A percentile compares a stretch with the other conserved stretches of the same genome.
These are phyloP conservation scores for Stemphylium lycopersici DNA, from an alignment of 2,329 filamentous ascomycete species.

Conservation along the genomic window DNA sequence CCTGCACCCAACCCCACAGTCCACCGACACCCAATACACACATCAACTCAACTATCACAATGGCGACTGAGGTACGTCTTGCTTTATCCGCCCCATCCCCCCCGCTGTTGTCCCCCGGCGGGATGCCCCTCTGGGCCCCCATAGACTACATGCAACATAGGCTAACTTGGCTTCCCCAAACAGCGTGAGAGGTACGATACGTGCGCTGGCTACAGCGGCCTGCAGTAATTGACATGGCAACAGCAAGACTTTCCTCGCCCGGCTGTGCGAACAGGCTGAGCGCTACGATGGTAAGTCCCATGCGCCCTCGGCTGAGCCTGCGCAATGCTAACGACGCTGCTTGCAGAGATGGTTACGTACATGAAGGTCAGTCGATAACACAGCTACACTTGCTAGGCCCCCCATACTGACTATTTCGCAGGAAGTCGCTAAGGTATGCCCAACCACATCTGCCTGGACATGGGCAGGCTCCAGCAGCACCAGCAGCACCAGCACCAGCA, in stretches of 20 bases:
- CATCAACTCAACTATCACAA: slow-evolving; percentile 49
- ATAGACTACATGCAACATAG: slow-evolving; percentile 38
- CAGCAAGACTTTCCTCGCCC: slow-evolving; percentile 95
- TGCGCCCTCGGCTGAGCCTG: slow-evolving; percentile 20
- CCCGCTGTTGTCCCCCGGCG: slow-evolving; percentile 45
- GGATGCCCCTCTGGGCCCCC: slow-evolving; percentile 51
- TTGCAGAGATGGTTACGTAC: slow-evolving; percentile 91
- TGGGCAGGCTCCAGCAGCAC: slow-evolving; percentile 28
- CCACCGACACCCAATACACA: slow-evolving; percentile 20
- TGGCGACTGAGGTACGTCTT: slow-evolving; percentile 68
- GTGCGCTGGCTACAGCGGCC: slow-evolving; percentile 20
- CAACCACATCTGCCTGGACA: slow-evolving; percentile 27
- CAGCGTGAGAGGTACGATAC: slow-evolving; percentile 58
- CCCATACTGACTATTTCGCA: slow-evolving; percentile 51
- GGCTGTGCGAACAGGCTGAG: slow-evolving; percentile 99
- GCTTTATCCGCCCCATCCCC: slow-evolving; percentile 44
- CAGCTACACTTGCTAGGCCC: slow-evolving; percentile 1
- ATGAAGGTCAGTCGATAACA: slow-evolving; percentile 75
- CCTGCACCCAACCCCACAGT: slow-evolving; percentile 27
- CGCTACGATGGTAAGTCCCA: slow-evolving; percentile 85
- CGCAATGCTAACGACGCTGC: slow-evolving; percentile 43
- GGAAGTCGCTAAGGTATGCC: slow-evolving; percentile 90
- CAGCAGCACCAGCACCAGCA: slow-evolving; percentile 18
- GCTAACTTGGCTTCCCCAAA: slow-evolving; percentile 39
- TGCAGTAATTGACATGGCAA: slow-evolving; percentile 36